A percentile compares a stretch with the other conserved stretches of the same genome.
Evolutionary conservation across 164 flowering plant species (phyloP).

Genomic region (Saururus chinensis): DNA sequence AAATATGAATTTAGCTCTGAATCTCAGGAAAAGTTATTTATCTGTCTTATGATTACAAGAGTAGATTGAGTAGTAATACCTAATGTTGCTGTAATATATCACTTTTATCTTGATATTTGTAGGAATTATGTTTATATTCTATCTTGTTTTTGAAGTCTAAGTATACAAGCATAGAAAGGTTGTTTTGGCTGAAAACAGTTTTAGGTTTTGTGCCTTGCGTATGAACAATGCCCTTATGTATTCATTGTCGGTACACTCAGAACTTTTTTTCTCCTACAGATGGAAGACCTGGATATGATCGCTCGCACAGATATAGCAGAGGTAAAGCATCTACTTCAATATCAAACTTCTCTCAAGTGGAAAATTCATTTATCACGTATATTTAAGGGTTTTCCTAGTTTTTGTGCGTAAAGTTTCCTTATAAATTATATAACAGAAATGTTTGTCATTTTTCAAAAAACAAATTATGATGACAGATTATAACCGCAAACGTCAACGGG

Average conservation of each 20-base stretch:
- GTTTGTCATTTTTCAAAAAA: background rate
- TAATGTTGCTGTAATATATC: no score
- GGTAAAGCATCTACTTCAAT: slow-evolving; percentile 41
- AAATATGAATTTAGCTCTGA: no score
- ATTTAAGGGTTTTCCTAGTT: background rate
- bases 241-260: no score
- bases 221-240: no score
- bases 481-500: slow-evolving; percentile 64
- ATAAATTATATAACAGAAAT: background rate
- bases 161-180: no score
- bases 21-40: no score
- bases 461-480: slow-evolving; percentile 31
- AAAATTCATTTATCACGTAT: background rate
- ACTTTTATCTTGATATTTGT: no score
- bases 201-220: background rate
- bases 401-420: background rate
- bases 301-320: slow-evolving; percentile 59
- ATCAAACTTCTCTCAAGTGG: background rate
- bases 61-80: no score
- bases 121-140: no score
- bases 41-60: no score
- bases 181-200: background rate
- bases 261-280: slow-evolving; percentile 24
- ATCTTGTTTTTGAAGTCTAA: no score
- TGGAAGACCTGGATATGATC: slow-evolving; percentile 76